Evolutionary conservation across 2,329 filamentous ascomycete genomes (phyloP).

Genomic region (Aspergillus sp.): DNA sequence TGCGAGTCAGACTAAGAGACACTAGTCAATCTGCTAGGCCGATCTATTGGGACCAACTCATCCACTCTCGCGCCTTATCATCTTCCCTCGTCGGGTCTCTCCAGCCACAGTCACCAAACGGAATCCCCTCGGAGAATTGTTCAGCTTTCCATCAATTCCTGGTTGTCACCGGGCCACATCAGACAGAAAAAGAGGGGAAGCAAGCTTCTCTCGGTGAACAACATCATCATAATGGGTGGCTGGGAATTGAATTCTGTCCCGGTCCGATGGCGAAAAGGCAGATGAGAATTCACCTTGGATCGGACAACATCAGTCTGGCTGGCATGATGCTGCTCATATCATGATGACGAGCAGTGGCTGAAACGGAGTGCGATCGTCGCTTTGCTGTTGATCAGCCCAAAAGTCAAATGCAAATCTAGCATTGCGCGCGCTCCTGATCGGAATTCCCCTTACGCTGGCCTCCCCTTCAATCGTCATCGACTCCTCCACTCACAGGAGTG

Average conservation of each 20-base stretch:
- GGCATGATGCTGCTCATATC: neutral
- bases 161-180: neutral
- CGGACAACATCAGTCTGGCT: neutral
- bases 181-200: neutral
- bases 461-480: constrained; percentile 9
- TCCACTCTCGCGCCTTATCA: neutral
- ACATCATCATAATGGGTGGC: no score
- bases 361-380: neutral
- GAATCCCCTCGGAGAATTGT: neutral
- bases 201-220: neutral
- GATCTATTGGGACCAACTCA: constrained; percentile 17
- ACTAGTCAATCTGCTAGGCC: constrained; percentile 5
- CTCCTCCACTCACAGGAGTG: constrained; percentile 1
- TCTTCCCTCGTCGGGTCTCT: neutral
- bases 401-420: neutral
- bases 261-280: neutral
- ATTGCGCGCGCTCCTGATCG: neutral
- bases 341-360: constrained; percentile 1
- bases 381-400: neutral
- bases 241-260: no score
- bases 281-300: neutral
- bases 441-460: constrained; percentile 3
- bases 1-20: neutral
- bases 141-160: neutral
- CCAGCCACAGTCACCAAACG: neutral